phyloP scores from a whole-genome alignment of 805 yeast genomes.

The Yamadazyma nakazawae region DNA sequence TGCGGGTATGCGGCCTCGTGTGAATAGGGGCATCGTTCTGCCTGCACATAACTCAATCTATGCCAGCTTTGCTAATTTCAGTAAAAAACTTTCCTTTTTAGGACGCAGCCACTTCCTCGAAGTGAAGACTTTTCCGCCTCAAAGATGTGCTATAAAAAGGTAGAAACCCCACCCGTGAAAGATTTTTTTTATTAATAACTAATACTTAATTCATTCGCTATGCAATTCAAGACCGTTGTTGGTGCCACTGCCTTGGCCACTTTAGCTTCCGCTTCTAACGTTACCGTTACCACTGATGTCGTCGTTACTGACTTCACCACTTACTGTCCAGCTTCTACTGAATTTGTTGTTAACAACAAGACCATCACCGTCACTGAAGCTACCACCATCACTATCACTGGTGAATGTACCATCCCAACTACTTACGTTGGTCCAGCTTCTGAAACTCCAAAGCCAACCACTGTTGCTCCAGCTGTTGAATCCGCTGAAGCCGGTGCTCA shows the following conservation, averaged over 20 bases:
- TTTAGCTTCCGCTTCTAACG: slow-evolving; percentile 42
- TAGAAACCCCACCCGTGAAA: background rate
- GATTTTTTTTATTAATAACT: slow-evolving; percentile 4
- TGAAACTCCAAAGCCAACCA: slow-evolving; percentile 13
- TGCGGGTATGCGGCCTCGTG: no score
- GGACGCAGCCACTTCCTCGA: background rate
- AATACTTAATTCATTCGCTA: slow-evolving; percentile 17
- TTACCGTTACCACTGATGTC: slow-evolving; percentile 48
- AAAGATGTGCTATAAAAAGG: slow-evolving; percentile 2
- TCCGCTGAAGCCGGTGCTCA: slow-evolving; percentile 36
- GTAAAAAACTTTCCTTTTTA: slow-evolving; percentile 4
- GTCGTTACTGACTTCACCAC: slow-evolving; percentile 69
- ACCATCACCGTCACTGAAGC: slow-evolving; percentile 76
- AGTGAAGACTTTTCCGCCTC: background rate
- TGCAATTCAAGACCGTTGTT: slow-evolving; percentile 37
- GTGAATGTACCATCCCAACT: slow-evolving; percentile 75
- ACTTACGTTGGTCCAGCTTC: slow-evolving; percentile 30
- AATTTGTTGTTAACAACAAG: slow-evolving; percentile 57
- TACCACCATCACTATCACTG: slow-evolving; percentile 81
- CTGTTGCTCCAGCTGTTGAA: slow-evolving; percentile 24
- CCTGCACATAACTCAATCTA: background rate
- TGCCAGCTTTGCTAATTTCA: slow-evolving; percentile 1
- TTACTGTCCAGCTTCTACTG: slow-evolving; percentile 78
- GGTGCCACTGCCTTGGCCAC: slow-evolving; percentile 43
- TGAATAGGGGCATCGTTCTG: background rate